phyloP scores from a whole-genome alignment of 345 rosid species.

The Hypericum androsaemum region DNA sequence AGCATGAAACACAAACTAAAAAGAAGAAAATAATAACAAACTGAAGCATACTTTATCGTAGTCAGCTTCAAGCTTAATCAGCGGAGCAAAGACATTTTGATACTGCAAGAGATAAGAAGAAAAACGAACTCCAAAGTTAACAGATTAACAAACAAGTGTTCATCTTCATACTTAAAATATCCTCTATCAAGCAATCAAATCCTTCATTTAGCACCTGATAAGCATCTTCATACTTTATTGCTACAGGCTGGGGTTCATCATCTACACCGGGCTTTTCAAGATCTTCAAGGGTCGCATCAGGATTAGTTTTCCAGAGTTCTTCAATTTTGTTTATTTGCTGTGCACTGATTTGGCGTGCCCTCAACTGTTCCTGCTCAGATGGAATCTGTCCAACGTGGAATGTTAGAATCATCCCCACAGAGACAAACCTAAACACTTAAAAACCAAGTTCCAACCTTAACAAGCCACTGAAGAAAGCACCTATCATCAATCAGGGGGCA shows the following conservation, averaged over 20 bases:
- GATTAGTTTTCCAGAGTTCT: conserved; percentile 97
- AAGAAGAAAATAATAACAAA: background rate
- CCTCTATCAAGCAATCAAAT: conserved; percentile 2
- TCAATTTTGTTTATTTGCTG: conserved; percentile 98
- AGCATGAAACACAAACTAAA: background rate
- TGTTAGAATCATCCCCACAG: conserved; percentile 14
- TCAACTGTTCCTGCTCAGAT: conserved; percentile 96
- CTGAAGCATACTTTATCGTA: conserved; percentile 69
- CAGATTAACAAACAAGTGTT: background rate
- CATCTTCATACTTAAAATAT: background rate
- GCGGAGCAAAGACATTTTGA: conserved; percentile 99
- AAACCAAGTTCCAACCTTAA: conserved; percentile 51
- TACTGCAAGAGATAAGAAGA: conserved; percentile 49
- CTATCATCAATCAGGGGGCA: conserved; percentile 98
- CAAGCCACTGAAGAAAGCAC: conserved; percentile 98
- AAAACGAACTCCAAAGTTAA: conserved; percentile 7
- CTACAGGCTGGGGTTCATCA: conserved; percentile 98
- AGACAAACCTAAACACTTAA: background rate
- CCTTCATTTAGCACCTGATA: conserved; percentile 54
- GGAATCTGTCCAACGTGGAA: conserved; percentile 54
- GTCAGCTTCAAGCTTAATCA: conserved; percentile 98
- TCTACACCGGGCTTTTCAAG: conserved; percentile 99
- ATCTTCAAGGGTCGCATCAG: conserved; percentile 97
- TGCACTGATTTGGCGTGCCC: conserved; percentile 98
- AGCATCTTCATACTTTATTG: conserved; percentile 93